Evolutionary conservation across 2,329 filamentous ascomycete genomes (phyloP).

Genomic region (Epichloe uncinata): DNA sequence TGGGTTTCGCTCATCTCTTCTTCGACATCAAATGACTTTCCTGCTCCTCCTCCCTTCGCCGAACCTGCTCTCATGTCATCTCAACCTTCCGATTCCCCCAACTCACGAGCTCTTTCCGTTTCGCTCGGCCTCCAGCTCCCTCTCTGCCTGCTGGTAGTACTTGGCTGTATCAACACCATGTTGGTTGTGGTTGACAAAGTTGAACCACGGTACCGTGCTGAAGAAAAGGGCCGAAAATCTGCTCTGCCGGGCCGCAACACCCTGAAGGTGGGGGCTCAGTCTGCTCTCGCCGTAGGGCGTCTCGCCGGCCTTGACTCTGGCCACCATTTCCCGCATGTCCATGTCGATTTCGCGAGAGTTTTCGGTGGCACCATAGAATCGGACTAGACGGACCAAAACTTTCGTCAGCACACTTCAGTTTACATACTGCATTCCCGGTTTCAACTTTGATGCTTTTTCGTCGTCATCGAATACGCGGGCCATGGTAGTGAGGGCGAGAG

Average conservation of each 20-base stretch:
- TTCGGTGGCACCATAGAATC: slow-evolving; percentile 91
- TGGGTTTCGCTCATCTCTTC: background rate
- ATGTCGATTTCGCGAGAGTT: slow-evolving; percentile 84
- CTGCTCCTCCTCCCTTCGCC: background rate
- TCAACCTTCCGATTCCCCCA: no score
- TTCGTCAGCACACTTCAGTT: background rate
- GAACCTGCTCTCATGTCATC: slow-evolving; percentile 1
- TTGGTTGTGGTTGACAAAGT: slow-evolving; percentile 92
- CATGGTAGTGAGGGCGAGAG: background rate
- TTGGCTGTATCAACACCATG: slow-evolving; percentile 97
- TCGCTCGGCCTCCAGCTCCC: slow-evolving; percentile 72
- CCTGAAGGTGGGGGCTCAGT: slow-evolving; percentile 82
- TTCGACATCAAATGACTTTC: background rate
- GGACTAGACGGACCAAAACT: slow-evolving; percentile 39
- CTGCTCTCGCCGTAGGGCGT: slow-evolving; percentile 73
- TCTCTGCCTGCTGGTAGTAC: slow-evolving; percentile 92
- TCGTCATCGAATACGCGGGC: background rate
- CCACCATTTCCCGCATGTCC: slow-evolving; percentile 98
- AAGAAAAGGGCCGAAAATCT: slow-evolving; percentile 77
- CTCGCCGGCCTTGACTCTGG: slow-evolving; percentile 85
- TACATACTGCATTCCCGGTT: background rate
- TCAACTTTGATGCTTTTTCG: slow-evolving; percentile 1
- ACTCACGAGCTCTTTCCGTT: slow-evolving; percentile 2
- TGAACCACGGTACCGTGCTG: slow-evolving; percentile 88
- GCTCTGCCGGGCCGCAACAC: slow-evolving; percentile 82